Conservation (phyloP, 352 stramenopile species). For the Phytophthora pluvialis region DNA sequence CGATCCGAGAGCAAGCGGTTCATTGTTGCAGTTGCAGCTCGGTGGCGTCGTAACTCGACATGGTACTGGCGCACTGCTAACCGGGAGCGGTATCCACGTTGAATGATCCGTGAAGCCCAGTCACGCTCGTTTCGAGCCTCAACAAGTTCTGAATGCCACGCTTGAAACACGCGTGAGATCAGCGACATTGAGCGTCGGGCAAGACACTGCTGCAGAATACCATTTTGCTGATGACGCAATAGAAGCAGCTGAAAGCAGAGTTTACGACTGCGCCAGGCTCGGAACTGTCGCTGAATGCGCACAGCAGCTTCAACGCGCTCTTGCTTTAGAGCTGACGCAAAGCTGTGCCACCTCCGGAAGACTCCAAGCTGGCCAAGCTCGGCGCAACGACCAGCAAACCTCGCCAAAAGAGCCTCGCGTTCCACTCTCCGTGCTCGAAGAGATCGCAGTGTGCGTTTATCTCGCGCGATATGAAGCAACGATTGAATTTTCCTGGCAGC, state of each 20-base stretch:
- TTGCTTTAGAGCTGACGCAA: constrained; percentile 41
- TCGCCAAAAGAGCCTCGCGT: constrained; percentile 42
- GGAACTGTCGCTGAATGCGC: constrained; percentile 50
- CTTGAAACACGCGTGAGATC: constrained; percentile 22
- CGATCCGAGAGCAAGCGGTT: constrained; percentile 51
- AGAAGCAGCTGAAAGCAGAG: constrained; percentile 47
- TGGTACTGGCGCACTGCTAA: constrained; percentile 44
- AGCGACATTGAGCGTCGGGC: constrained; percentile 34
- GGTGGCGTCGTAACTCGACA: constrained; percentile 48
- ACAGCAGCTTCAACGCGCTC: constrained; percentile 40
- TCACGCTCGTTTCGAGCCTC: constrained; percentile 20
- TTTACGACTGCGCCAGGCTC: constrained; percentile 42
- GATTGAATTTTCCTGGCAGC: constrained; percentile 61
- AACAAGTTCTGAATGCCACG: constrained; percentile 35
- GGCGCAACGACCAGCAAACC: constrained; percentile 43
- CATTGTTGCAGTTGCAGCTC: constrained; percentile 58
- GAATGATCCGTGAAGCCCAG: constrained; percentile 42
- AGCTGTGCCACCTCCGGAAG: constrained; percentile 47
- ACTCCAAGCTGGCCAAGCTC: constrained; percentile 33
- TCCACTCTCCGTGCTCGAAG: constrained; percentile 46
- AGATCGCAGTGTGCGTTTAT: constrained; percentile 41
- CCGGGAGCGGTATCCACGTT: constrained; percentile 44
- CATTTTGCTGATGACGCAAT: constrained; percentile 40
- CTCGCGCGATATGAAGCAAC: constrained; percentile 47
- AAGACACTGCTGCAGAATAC: constrained; percentile 48